Evolutionary conservation across 2,329 filamentous ascomycete species (phyloP).

Genomic region (Fusarium succisae): DNA sequence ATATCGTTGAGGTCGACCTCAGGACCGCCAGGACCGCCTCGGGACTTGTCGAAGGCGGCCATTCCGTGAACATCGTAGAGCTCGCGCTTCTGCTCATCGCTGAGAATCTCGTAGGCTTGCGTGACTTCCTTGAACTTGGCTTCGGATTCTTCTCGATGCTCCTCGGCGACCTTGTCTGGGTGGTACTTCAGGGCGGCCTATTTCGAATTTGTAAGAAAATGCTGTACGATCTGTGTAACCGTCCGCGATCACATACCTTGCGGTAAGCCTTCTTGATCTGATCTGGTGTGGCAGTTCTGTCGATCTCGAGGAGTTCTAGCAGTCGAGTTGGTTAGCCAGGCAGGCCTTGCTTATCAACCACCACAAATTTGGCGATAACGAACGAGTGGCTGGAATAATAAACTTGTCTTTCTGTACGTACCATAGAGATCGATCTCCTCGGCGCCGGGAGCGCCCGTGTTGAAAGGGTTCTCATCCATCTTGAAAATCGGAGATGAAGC

Average conservation of each 20-base stretch:
- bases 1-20: constrained; percentile 92
- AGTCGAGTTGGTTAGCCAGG: constrained; percentile 24
- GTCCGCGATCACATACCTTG: constrained; percentile 69
- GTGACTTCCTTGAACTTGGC: constrained; percentile 91
- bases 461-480: constrained; percentile 40
- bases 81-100: constrained; percentile 91
- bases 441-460: constrained; percentile 40
- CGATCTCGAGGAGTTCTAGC: constrained; percentile 81
- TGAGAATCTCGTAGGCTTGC: constrained; percentile 97
- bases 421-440: constrained; percentile 70
- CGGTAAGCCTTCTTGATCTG: constrained; percentile 97
- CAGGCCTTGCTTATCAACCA: constrained; percentile 1
- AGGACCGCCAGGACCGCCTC: constrained; percentile 71
- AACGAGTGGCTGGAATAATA: neutral
- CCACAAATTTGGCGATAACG: neutral
- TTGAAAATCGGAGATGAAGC: constrained; percentile 10
- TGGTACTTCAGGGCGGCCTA: constrained; percentile 89
- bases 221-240: neutral
- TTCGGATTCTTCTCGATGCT: constrained; percentile 85
- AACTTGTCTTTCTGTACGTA: constrained; percentile 46
- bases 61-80: constrained; percentile 96
- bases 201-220: constrained; percentile 18
- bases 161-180: constrained; percentile 93
- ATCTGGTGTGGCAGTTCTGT: constrained; percentile 74
- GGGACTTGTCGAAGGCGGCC: constrained; percentile 87